phyloP scores from a whole-genome alignment of 768 basidiomycete species.

The Paxillus ammoniavirescens region DNA sequence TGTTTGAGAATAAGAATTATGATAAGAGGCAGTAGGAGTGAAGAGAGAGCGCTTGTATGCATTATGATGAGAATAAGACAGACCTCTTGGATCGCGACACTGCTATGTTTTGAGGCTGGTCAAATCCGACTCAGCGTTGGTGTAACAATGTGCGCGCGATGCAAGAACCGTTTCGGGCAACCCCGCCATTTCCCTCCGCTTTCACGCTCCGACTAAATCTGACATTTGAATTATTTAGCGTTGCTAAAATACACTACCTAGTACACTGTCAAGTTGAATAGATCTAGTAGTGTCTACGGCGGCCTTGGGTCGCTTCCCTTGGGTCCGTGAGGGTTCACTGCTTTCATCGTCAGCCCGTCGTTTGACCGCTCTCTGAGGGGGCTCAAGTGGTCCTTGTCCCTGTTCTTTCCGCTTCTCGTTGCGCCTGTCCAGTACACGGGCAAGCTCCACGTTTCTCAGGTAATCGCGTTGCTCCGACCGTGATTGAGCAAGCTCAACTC shows the following conservation, averaged over 20 bases:
- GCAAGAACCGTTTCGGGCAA: slow-evolving; percentile 30
- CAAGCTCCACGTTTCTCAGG: slow-evolving; percentile 90
- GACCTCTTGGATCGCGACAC: slow-evolving; percentile 76
- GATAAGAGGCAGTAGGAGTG: slow-evolving; percentile 60
- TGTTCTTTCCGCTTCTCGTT: slow-evolving; percentile 60
- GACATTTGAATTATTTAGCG: not conserved
- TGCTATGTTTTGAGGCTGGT: slow-evolving; percentile 34
- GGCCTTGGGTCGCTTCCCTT: slow-evolving; percentile 7
- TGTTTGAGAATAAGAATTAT: slow-evolving; percentile 43
- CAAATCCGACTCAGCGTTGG: slow-evolving; percentile 38
- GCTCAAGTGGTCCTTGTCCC: slow-evolving; percentile 45
- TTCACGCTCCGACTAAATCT: slow-evolving; percentile 26
- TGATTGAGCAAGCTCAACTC: slow-evolving; percentile 87
- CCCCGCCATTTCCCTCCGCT: slow-evolving; percentile 14
- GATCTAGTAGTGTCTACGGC: not conserved
- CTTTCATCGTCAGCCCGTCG: slow-evolving; percentile 12
- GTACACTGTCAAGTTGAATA: slow-evolving; percentile 39
- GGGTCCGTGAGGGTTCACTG: slow-evolving; percentile 9
- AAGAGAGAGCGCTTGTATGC: slow-evolving; percentile 69
- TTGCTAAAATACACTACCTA: slow-evolving; percentile 51
- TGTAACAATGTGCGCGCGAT: slow-evolving; percentile 62
- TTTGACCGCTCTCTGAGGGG: slow-evolving; percentile 20
- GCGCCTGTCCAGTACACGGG: slow-evolving; percentile 82
- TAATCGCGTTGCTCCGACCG: slow-evolving; percentile 89
- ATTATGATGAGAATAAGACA: slow-evolving; percentile 76